phyloP scores from a whole-genome alignment of 345 rosid genomes.

The Kernera saxatilis region DNA sequence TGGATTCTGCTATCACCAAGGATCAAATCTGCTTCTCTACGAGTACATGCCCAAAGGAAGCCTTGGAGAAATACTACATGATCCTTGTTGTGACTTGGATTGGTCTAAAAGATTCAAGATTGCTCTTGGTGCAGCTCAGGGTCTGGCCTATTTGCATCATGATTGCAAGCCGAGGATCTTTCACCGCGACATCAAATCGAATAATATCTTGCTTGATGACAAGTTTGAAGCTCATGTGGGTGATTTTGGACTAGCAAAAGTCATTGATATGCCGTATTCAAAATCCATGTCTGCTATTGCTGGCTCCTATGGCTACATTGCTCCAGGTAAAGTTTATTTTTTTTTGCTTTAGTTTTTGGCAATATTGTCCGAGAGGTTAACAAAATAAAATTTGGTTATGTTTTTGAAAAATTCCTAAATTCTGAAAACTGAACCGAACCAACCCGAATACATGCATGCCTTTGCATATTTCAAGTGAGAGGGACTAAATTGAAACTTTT shows the following conservation, averaged over 20 bases:
- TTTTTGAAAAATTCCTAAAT: neutral
- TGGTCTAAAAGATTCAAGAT: conserved; percentile 74
- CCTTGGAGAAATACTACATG: conserved; percentile 73
- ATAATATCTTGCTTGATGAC: conserved; percentile 52
- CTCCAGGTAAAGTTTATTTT: conserved; percentile 54
- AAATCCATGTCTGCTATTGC: conserved; percentile 96
- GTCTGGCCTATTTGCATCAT: conserved; percentile 69
- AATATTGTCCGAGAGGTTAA: too few relatives aligned
- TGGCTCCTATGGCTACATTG: conserved; percentile 96
- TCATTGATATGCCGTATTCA: conserved; percentile 80
- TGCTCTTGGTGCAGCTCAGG: conserved; percentile 57
- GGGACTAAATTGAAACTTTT: neutral
- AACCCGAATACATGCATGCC: neutral
- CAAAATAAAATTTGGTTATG: neutral
- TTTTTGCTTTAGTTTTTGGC: neutral
- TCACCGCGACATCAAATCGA: conserved; percentile 67
- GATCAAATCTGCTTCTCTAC: conserved; percentile 64
- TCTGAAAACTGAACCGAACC: neutral
- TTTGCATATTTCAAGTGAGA: neutral
- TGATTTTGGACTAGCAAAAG: conserved; percentile 89
- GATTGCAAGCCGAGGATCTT: conserved; percentile 86
- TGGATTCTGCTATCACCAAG: conserved; percentile 85
- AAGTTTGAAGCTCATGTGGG: conserved; percentile 89
- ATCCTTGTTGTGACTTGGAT: conserved; percentile 46
- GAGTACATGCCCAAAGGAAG: conserved; percentile 47